phyloP scores from a whole-genome alignment of 768 basidiomycete genomes.

The Imleria badia region DNA sequence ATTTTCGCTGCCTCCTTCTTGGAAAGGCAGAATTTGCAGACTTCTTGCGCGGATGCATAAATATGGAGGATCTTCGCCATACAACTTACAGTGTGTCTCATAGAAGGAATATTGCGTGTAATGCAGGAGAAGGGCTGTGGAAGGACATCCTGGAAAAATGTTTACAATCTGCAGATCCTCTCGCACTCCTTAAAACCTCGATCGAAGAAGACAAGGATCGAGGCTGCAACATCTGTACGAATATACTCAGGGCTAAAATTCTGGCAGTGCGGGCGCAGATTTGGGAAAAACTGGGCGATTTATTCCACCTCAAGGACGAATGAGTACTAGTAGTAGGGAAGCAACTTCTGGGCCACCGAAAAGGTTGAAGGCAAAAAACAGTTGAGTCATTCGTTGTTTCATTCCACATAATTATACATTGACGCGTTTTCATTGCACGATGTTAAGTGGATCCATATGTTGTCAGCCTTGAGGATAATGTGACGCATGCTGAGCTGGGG shows the following conservation, averaged over 20 bases:
- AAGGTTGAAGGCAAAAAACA: too few relatives aligned
- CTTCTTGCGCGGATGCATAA: not conserved
- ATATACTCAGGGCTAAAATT: not conserved
- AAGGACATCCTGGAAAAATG: not conserved
- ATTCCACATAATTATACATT: too few relatives aligned
- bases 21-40: conserved; percentile 6
- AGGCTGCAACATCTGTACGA: not conserved
- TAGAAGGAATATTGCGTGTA: not conserved
- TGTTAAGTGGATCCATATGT: too few relatives aligned
- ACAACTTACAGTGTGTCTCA: too few relatives aligned
- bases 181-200: not conserved
- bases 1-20: conserved; percentile 16
- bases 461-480: too few relatives aligned
- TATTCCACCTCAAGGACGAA: conserved; percentile 8
- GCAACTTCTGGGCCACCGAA: too few relatives aligned
- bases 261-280: not conserved
- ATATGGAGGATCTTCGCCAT: not conserved
- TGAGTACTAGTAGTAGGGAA: not conserved
- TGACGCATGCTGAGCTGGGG: too few relatives aligned
- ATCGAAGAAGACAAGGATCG: accelerated
- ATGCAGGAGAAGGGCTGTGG: not conserved
- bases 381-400: too few relatives aligned
- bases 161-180: conserved; percentile 4
- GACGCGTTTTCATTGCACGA: too few relatives aligned
- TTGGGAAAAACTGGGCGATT: conserved; percentile 1